Base-by-base conservation (phyloP, 371 early-diverging fungal genomes). In the Mucor lusitanicus region DNA sequence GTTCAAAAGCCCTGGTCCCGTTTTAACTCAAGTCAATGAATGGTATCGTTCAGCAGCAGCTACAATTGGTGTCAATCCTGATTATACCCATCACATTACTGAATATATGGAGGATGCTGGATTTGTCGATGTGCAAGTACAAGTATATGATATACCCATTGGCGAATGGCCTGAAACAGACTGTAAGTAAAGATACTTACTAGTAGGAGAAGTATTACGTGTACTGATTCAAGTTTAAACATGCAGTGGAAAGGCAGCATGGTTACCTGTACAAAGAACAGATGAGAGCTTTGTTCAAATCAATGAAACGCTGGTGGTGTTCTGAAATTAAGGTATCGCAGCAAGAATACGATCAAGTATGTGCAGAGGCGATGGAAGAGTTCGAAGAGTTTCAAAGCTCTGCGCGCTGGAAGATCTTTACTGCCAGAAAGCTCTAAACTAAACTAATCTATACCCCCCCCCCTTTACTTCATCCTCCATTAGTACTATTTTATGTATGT, bases 81-180 rank as follows among this genome's bases (percentile, higher is more conserved):
- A 60, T 17, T 78, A 76, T 62, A 64, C 66, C 11, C 61, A 69
- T 17, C 30, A 56, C 21, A 25, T 79, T 8, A 37, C 44, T 17
- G 69, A 46, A 1, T 66, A 67, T 21, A 40, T 82, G 46, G 6
- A 59, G n/a, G 60, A 70, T 21, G 78, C 77, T 19, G 79, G 79
- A 6, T 79, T 77, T 59, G 63, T 61, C n/a, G 63, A 77, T 35
- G 44, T 83, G 12, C 21, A 70, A 7, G 71, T 70, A 9, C 25
- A 60, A 8, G 54, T 63, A 0, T 54, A 67, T 21, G 72, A 79
- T 65, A 79, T 83, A 33, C 80, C 83, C 23, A 75, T 83, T 61
- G 83, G 83, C 28, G 83, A 83, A 73, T 83, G 83, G 83, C 76
- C 80, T n/a, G 37, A 58, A 0, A 70, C 79, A 60, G 68, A 72